These are phyloP conservation scores for Mycena haematopus DNA, from an alignment of 768 basidiomycete genomes.

Conservation along the genomic window DNA sequence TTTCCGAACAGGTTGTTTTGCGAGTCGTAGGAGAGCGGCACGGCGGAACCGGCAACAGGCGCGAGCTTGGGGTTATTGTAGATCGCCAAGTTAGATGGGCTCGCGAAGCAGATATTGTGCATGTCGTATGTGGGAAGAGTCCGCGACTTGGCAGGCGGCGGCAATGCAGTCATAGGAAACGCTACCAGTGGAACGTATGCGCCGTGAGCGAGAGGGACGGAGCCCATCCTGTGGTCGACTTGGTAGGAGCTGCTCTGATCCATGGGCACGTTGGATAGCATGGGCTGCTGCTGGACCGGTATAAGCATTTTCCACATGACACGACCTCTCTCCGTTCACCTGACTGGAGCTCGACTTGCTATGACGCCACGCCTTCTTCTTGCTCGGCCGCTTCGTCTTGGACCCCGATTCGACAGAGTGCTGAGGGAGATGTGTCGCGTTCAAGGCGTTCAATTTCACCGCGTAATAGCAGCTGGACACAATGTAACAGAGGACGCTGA, in stretches of 20 bases:
- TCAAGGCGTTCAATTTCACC: constrained; percentile 7
- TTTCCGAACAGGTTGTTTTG: constrained; percentile 22
- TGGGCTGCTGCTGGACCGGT: constrained; percentile 9
- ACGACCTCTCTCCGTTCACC: not conserved
- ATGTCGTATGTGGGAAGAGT: constrained; percentile 20
- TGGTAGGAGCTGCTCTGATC: constrained; percentile 1
- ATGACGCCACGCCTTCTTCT: constrained; percentile 22
- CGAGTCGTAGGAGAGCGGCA: constrained; percentile 28
- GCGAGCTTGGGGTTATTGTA: constrained; percentile 27
- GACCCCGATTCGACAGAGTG: constrained; percentile 2
- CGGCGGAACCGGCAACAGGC: constrained; percentile 25
- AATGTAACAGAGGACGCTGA: constrained; percentile 22
- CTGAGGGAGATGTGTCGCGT: constrained; percentile 15
- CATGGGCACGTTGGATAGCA: constrained; percentile 7
- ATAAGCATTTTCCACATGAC: not conserved
- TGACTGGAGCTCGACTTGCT: constrained; percentile 15
- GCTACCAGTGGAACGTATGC: constrained; percentile 3
- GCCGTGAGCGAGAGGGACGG: not conserved
- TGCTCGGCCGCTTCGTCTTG: constrained; percentile 8
- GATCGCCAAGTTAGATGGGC: constrained; percentile 25
- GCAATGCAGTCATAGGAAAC: constrained; percentile 8
- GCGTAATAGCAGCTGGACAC: constrained; percentile 18
- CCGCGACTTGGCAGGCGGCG: not conserved
- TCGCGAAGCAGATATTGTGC: constrained; percentile 31
- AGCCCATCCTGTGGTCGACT: constrained; percentile 3